Evolutionary conservation across 2,329 filamentous ascomycete species (phyloP).

Genomic region (Orbilia brochopaga): DNA sequence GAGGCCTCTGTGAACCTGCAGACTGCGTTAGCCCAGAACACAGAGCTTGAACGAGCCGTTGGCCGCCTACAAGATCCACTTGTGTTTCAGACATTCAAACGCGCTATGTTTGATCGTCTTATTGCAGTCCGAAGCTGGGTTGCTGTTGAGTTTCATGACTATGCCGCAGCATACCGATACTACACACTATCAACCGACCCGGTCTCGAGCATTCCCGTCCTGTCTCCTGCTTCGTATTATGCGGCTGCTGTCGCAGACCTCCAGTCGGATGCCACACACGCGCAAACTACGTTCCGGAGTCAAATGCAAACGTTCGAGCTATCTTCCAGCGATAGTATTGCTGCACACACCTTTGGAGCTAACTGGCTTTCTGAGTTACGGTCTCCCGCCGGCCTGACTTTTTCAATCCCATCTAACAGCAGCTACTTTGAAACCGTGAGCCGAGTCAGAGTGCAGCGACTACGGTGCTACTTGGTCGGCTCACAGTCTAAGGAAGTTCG

Average conservation of each 20-base stretch:
- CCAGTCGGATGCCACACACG: constrained; percentile 40
- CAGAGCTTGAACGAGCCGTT: constrained; percentile 28
- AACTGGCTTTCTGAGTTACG: constrained; percentile 36
- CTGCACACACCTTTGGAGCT: constrained; percentile 15
- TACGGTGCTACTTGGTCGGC: constrained; percentile 35
- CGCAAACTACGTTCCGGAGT: constrained; percentile 43
- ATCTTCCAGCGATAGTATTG: constrained; percentile 8
- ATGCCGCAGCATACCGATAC: constrained; percentile 41
- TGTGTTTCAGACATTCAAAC: constrained; percentile 45
- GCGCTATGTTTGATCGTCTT: constrained; percentile 49
- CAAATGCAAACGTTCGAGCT: constrained; percentile 38
- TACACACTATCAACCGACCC: constrained; percentile 28
- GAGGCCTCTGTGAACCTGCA: constrained; percentile 40
- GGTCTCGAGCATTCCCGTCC: constrained; percentile 20
- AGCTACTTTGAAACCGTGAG: constrained; percentile 27
- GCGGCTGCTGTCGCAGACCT: constrained; percentile 36
- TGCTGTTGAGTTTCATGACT: constrained; percentile 44
- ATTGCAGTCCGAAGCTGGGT: constrained; percentile 48
- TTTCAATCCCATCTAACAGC: constrained; percentile 40
- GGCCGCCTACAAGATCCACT: constrained; percentile 30
- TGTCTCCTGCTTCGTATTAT: constrained; percentile 42
- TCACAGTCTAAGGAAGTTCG: constrained; percentile 26
- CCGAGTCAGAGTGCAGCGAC: constrained; percentile 36
- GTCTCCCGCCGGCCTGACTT: constrained; percentile 26
- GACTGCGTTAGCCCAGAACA: constrained; percentile 32